These are phyloP conservation scores for Delphinella strobiligena DNA, from an alignment of 2,329 filamentous ascomycete species.

Conservation along the genomic window DNA sequence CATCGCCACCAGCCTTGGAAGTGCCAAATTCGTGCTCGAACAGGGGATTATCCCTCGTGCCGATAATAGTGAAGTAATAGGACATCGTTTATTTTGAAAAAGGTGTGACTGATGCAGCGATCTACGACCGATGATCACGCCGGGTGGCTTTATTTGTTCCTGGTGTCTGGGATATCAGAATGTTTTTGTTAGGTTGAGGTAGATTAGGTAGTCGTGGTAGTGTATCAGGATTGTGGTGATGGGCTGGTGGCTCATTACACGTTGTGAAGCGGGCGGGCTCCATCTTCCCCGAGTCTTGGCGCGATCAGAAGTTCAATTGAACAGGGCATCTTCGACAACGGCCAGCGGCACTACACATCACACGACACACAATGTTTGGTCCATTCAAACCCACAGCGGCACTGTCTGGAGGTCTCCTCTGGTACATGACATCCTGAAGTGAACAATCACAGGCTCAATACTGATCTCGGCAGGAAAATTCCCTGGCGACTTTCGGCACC, in stretches of 20 bases:
- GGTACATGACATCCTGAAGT: conserved; percentile 45
- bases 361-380: conserved; percentile 54
- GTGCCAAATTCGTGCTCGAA: conserved; percentile 97
- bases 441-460: not conserved
- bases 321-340: not conserved
- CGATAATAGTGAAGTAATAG: conserved; percentile 96
- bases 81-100: conserved; percentile 50
- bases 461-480: conserved; percentile 58
- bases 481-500: conserved; percentile 89
- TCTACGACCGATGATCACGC: too few relatives aligned
- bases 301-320: too few relatives aligned
- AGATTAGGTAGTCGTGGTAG: not conserved
- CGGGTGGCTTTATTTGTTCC: too few relatives aligned
- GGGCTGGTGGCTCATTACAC: too few relatives aligned
- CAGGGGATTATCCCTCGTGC: conserved; percentile 86
- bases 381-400: conserved; percentile 68
- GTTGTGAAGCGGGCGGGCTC: too few relatives aligned
- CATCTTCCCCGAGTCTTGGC: too few relatives aligned
- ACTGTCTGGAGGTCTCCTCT: conserved; percentile 69
- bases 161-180: too few relatives aligned
- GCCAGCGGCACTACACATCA: not conserved
- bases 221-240: too few relatives aligned
- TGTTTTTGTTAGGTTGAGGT: not conserved
- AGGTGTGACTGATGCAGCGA: too few relatives aligned
- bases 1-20: conserved; percentile 90